Base-by-base conservation (phyloP, 441 rosid species). In the Erodium chrysanthum region DNA sequence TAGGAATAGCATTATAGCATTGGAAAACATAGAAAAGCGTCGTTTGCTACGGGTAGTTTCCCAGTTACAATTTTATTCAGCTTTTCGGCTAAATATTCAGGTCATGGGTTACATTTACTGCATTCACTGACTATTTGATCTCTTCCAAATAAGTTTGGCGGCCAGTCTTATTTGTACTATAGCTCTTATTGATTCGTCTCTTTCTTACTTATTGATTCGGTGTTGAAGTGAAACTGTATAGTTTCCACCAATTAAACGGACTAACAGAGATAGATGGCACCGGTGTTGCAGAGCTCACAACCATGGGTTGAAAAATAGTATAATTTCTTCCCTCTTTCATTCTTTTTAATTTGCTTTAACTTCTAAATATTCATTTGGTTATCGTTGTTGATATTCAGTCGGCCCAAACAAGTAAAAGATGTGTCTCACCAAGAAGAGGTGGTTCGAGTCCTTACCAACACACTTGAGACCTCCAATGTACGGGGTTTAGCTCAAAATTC, bases 291-390 rank as follows among this genome's bases (percentile, higher is more conserved):
- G 81, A 91, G 87, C 78, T 82, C 93, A 12, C 97, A 91, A 64
- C 96, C 87, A 66, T 93, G 98, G 98, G 98, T 93, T 40, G 98
- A 93, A 80, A 93, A 93, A 91, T 92, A 88, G 98, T 92, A 82
- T 33, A 29, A 66, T 56, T 40, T 58, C 63, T 0, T 18, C 17
- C 33, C 75, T 66, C 18, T 27, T 27, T 10, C 20, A 6, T 4
- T 18, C n/a, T 9, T 14, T 29, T 67, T n/a, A 20, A 23, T 10
- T 1, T 17, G 33, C 21, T 48, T 12, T 0, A 66, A 27, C 12
- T 15, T 42, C 0, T 35, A 42, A 29, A 6, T 29, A 7, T 60
- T 3, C 0, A 1, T 7, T 33, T 50, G 14, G 64, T 40, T 29
- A 0, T 70, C 44, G 27, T 35, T 0, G 10, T 5, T 50, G 35